phyloP scores from a whole-genome alignment of 2,329 filamentous ascomycete species.

The Pseudopyrenochaeta lycopersici region DNA sequence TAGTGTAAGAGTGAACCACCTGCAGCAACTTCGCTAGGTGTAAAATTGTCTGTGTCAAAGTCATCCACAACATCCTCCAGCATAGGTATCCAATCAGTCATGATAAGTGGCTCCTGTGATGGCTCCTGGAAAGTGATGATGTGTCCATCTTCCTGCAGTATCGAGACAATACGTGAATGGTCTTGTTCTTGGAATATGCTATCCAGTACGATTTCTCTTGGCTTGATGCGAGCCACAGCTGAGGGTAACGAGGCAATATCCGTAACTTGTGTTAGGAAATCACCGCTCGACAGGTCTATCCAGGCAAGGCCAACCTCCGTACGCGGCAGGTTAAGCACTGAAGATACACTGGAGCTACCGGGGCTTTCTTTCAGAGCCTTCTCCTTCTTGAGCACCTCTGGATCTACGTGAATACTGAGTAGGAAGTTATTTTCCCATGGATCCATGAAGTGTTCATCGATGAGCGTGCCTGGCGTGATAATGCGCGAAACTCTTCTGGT shows the following conservation, averaged over 20 bases:
- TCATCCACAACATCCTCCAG: constrained; percentile 75
- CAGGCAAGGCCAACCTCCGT: constrained; percentile 80
- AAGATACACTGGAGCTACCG: constrained; percentile 39
- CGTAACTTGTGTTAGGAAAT: constrained; percentile 86
- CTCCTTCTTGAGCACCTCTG: constrained; percentile 32
- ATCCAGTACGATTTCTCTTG: constrained; percentile 85
- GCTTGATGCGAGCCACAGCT: constrained; percentile 81
- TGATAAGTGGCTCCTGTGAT: constrained; percentile 53
- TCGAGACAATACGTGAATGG: constrained; percentile 67
- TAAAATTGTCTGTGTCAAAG: constrained; percentile 66
- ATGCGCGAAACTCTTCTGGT: constrained; percentile 86
- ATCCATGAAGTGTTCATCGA: constrained; percentile 98
- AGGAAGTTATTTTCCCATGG: constrained; percentile 94
- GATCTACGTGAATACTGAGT: constrained; percentile 75
- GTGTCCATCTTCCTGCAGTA: constrained; percentile 79
- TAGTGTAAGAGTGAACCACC: constrained; percentile 86
- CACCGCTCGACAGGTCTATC: constrained; percentile 93
- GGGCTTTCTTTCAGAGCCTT: constrained; percentile 35
- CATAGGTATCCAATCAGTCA: constrained; percentile 77
- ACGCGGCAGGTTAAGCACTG: constrained; percentile 50
- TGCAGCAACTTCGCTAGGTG: constrained; percentile 74
- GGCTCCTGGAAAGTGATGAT: constrained; percentile 75
- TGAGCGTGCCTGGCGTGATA: constrained; percentile 92
- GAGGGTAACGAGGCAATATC: constrained; percentile 78
- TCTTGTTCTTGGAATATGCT: constrained; percentile 62